Base-by-base conservation (phyloP, 73 alveolate species). In the Paramecium sexaurelia region DNA sequence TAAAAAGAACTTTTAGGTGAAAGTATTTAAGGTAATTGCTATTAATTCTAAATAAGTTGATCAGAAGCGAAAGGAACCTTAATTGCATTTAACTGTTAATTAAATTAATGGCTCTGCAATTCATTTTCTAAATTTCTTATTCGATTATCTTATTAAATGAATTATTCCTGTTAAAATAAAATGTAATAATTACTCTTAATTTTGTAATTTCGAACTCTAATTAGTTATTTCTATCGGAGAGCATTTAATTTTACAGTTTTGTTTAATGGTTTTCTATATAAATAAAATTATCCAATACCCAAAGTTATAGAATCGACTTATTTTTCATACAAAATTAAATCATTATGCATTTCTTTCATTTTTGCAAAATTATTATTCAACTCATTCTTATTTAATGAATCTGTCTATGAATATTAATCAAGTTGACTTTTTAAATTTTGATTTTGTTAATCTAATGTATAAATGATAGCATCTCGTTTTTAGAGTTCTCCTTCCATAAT, bases 331-430 rank as follows among this genome's bases (percentile, higher is more conserved):
- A 32, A 26, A 29, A 61, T 61, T 10, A 61, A 61, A 61, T 61
- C 83, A 61, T 61, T 61, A 8, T 61, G 83, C 83, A 61, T 61
- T 61, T 61, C 83, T 61, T 61, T 61, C 83, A 61, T 61, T 61
- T 61, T 61, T 26, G 45, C 45, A 61, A 61, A 61, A 61, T 61
- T 61, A 61, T 9, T 61, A 24, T 26, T 61, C 26, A 61, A 29
- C 47, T 61, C 83, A 61, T 61, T 61, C 26, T 61, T 61, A 61
- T 61, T 61, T 32, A 61, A 11, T 9, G 43, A 61, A 15, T 61
- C 83, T 11, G 43, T 24, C 26, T 61, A 29, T 22, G 83, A 11
- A 29, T 13, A 61, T 24, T 61, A 61, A 3, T 61, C 83, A 26
- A 61, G 43, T 32, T 61, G n/a, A 27, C 47, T 32, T 32, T 61